Evolutionary conservation across 257 asterid species (phyloP), one percentile per base, ranked within the genome.

Genomic region (Solanum sparsipilum): DNA sequence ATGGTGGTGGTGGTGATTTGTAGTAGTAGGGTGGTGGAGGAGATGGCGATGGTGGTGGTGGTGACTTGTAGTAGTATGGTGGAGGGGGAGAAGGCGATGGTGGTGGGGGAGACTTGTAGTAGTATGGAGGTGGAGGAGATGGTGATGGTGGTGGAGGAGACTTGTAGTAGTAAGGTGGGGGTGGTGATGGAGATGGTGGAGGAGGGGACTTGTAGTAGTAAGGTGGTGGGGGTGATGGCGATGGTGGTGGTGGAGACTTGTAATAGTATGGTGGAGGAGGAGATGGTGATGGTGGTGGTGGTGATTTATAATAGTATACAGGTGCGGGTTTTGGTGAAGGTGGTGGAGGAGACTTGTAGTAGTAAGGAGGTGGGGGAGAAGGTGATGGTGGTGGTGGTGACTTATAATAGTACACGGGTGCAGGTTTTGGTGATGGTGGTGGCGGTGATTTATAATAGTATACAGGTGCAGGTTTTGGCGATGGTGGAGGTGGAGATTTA

Each of bases 1-100:
- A 73, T 20, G 81, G 46, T 8, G 81, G 81, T 2, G 81, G 46
- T 1, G 81, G 81, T 0, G 81, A 73, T 4, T 73, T 73, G 44
- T 73, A 73, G 25, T 35, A 18, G n/a, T 88, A 91, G 0, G 88
- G 34, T 0, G 93, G 89, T 0, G 92, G 90, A 0, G 91, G 90
- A 0, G 90, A 84, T 0, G 82, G 44, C 0, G 75, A 41, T n/a
- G 89, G 91, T 0, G 91, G 92, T 0, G 82, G 82, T 0, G 82
- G 82, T 0, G 82, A 73, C 5, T 73, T 73, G 4, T 73, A 73
- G 0, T 35, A 35, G 31, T 73, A 73, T 0, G 27, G 44, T 0
- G 79, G 41, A 0, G 27, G 44, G 0, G 75, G 75, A 0, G 36
- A 27, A 0, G 79, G 44, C 0, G 79, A 72, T 32, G 44, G 79